Conservation (phyloP, 1,284 basidiomycete species). For the Irpex sp. region DNA sequence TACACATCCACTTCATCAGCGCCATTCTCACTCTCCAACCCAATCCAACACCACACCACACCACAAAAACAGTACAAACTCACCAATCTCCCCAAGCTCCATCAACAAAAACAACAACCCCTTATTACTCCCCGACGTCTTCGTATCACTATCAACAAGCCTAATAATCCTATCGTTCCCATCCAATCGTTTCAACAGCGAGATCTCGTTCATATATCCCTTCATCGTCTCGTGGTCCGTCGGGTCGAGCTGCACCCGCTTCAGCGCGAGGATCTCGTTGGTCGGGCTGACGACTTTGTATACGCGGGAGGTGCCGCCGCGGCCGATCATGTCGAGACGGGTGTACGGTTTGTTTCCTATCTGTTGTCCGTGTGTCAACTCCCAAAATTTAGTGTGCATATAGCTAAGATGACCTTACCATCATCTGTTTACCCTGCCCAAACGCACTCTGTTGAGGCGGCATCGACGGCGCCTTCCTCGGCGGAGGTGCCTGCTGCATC, state of each 20-base stretch:
- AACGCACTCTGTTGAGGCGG: neutral
- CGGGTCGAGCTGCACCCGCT: constrained; percentile 83
- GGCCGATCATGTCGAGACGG: constrained; percentile 84
- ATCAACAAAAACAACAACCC: constrained; percentile 79
- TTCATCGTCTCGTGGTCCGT: constrained; percentile 83
- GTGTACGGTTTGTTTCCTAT: constrained; percentile 83
- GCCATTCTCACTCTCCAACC: too few relatives aligned
- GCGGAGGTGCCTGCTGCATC: constrained; percentile 2
- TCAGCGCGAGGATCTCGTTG: constrained; percentile 84
- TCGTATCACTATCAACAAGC: constrained; percentile 82
- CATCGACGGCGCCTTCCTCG: neutral
- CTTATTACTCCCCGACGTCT: constrained; percentile 60
- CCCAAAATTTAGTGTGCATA: too few relatives aligned
- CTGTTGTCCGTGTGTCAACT: too few relatives aligned
- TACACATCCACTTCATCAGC: constrained; percentile 12
- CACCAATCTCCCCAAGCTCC: constrained; percentile 88
- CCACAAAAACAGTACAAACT: constrained; percentile 11
- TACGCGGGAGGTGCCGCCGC: constrained; percentile 91
- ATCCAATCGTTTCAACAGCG: constrained; percentile 78
- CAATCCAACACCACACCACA: neutral
- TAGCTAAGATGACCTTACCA: neutral
- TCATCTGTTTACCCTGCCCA: constrained; percentile 12
- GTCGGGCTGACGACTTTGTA: constrained; percentile 79
- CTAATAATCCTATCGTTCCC: constrained; percentile 90
- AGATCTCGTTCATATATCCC: constrained; percentile 95